Conservation (phyloP, 192 early-diverging fungal genomes). For the Fimicolochytrium jonesii region DNA sequence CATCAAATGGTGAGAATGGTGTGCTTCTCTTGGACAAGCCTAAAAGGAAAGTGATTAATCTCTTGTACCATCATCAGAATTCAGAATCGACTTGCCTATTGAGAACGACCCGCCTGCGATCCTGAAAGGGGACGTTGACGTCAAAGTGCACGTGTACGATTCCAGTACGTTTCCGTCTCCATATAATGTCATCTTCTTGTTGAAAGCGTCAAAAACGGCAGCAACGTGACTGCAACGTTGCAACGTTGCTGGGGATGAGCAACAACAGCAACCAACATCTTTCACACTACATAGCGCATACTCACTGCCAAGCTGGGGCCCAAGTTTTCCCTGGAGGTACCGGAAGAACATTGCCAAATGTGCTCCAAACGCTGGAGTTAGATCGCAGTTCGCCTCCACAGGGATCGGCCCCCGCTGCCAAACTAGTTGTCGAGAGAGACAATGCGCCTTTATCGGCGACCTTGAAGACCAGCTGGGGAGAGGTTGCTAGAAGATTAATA, state of each 20-base stretch:
- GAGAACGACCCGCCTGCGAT: not conserved
- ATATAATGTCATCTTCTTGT: not conserved
- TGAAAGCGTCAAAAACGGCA: not conserved
- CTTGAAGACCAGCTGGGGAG: not conserved
- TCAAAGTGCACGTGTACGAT: not conserved
- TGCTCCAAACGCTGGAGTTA: not conserved
- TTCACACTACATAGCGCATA: not conserved
- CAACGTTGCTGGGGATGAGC: not conserved
- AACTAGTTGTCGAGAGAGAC: not conserved
- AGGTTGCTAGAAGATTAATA: not conserved
- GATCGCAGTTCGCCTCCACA: not conserved
- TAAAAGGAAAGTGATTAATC: too few relatives aligned
- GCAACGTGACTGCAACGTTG: constrained; percentile 1
- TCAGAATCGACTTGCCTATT: not conserved
- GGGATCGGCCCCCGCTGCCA: not conserved
- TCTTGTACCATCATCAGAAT: too few relatives aligned
- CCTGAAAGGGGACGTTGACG: too few relatives aligned
- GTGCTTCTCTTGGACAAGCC: not conserved
- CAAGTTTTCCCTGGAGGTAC: too few relatives aligned
- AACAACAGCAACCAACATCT: not conserved
- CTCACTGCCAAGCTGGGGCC: constrained; percentile 6
- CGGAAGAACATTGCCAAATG: too few relatives aligned
- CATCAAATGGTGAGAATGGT: not conserved
- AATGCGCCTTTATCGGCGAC: not conserved
- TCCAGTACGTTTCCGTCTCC: not conserved